Conservation (phyloP, 495 filamentous ascomycete genomes). For the Neohortaea acidophila region DNA sequence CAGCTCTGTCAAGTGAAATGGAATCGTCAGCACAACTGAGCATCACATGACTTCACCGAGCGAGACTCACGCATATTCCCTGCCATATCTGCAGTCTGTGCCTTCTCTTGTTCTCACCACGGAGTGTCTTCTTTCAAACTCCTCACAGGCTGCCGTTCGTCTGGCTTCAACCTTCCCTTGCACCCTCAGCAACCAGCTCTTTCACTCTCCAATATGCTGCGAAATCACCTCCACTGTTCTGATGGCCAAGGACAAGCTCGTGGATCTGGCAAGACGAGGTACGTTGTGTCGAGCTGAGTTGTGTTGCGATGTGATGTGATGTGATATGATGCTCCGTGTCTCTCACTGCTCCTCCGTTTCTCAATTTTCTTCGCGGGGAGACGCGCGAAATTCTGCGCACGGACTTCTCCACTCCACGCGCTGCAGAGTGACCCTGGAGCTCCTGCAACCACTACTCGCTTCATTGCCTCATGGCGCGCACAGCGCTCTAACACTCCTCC, state of each 20-base stretch:
- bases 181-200: not conserved
- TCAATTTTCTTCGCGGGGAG: not conserved
- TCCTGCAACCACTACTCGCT: not conserved
- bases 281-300: too few species aligned
- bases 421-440: too few species aligned
- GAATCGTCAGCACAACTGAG: too few species aligned
- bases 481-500: not conserved
- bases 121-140: constrained; percentile 7
- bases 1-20: constrained; percentile 29
- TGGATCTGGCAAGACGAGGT: too few species aligned
- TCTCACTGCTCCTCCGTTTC: too few species aligned
- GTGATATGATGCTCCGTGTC: too few species aligned
- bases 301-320: too few species aligned
- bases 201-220: not conserved
- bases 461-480: not conserved
- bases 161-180: not conserved
- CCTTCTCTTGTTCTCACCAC: not conserved
- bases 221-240: not conserved
- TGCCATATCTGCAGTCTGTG: constrained; percentile 9
- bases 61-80: constrained; percentile 15
- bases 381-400: too few species aligned
- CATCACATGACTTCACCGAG: not conserved
- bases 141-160: not conserved
- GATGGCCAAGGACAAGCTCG: too few species aligned
- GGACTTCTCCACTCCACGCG: too few species aligned